phyloP scores from a whole-genome alignment of 768 basidiomycete genomes.

The Lyophyllum semitale region DNA sequence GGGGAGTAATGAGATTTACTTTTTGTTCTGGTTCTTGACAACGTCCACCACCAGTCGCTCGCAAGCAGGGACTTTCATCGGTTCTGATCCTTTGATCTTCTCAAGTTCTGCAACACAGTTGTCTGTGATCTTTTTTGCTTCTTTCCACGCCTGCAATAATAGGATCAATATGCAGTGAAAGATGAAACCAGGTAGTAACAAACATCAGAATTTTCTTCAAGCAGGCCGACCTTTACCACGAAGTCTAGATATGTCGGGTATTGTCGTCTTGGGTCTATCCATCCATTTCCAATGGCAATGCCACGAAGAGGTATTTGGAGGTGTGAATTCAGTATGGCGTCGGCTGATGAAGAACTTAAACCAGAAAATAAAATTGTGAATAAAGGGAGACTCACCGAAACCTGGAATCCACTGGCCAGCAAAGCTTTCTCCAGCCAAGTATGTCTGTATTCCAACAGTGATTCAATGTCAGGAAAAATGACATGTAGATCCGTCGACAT shows the following conservation, averaged over 20 bases:
- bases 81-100: constrained; percentile 49
- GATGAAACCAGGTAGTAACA: constrained; percentile 18
- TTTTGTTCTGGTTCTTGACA: constrained; percentile 41
- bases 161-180: background rate
- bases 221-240: constrained; percentile 73
- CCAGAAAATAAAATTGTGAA: background rate
- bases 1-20: constrained; percentile 29
- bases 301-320: constrained; percentile 71
- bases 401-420: constrained; percentile 98
- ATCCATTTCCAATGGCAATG: constrained; percentile 93
- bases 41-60: constrained; percentile 53
- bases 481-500: constrained; percentile 30
- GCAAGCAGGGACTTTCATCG: constrained; percentile 59
- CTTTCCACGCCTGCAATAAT: constrained; percentile 57
- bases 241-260: constrained; percentile 91
- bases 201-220: constrained; percentile 74
- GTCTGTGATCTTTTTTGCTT: constrained; percentile 57
- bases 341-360: constrained; percentile 48
- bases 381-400: constrained; percentile 58
- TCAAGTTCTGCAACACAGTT: constrained; percentile 54
- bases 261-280: constrained; percentile 90
- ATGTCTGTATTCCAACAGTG: constrained; percentile 64
- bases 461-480: background rate
- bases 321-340: constrained; percentile 67
- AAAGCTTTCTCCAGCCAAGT: constrained; percentile 93